A percentile compares a stretch with the other conserved stretches of the same genome.
Conservation (phyloP, 2,329 filamentous ascomycete species). For the Botrytis byssoidea region DNA sequence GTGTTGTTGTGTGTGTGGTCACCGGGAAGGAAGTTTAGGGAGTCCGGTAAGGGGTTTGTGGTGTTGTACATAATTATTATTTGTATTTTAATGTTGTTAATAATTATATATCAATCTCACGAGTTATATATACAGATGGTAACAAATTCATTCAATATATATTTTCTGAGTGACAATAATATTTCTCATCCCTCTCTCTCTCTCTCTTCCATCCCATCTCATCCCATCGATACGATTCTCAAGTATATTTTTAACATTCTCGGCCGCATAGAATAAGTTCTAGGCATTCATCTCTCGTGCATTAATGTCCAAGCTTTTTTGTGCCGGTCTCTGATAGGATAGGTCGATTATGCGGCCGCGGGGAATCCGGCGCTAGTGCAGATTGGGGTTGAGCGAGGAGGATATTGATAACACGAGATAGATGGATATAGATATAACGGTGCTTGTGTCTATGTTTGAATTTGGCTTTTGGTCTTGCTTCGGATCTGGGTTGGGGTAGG, state of each 20-base stretch:
- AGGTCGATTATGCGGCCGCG: not conserved
- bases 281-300: not conserved
- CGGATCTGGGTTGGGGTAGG: not conserved
- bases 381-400: not conserved
- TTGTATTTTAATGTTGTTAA: not conserved
- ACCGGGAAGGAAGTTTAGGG: not conserved
- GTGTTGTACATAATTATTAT: not conserved
- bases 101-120: not conserved
- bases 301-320: not conserved
- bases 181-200: not conserved
- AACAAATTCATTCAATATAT: not conserved
- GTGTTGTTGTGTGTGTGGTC: not conserved
- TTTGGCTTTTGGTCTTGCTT: not conserved
- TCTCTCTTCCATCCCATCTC: not conserved
- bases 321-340: not conserved
- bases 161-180: not conserved
- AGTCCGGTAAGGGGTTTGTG: not conserved
- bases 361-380: not conserved
- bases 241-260: not conserved
- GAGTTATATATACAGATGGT: not conserved
- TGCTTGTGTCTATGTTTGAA: not conserved
- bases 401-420: not conserved
- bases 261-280: not conserved
- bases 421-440: not conserved
- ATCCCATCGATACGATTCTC: not conserved